Percentiles rank a stretch among this genome's conserved stretches.
Evolutionary conservation across 2,329 filamentous ascomycete species (phyloP).

Genomic region (Cytospora piceae): DNA sequence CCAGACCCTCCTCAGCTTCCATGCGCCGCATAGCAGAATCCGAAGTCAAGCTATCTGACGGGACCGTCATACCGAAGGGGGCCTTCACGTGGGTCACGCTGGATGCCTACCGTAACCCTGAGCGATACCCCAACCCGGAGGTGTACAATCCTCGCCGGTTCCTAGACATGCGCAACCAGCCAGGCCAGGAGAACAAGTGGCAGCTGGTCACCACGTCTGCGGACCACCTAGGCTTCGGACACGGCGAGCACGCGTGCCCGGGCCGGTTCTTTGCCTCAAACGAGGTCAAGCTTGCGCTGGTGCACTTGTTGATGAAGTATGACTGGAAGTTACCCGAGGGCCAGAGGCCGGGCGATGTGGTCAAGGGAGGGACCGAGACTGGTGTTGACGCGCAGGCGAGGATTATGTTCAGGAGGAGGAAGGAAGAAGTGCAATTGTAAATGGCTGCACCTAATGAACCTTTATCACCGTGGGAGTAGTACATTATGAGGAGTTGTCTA

Average conservation of each 20-base stretch:
- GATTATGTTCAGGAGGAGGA: conserved; percentile 15
- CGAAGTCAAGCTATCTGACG: conserved; percentile 33
- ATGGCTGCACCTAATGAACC: too few relatives aligned
- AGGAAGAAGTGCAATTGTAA: conserved; percentile 12
- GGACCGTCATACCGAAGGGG: conserved; percentile 34
- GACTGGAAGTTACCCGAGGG: conserved; percentile 30
- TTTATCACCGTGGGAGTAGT: too few relatives aligned
- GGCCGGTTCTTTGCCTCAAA: conserved; percentile 42
- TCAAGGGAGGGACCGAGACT: conserved; percentile 9
- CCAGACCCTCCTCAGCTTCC: conserved; percentile 17
- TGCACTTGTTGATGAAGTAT: conserved; percentile 25
- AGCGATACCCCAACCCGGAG: conserved; percentile 35
- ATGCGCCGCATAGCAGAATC: conserved; percentile 31
- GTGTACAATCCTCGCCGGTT: conserved; percentile 39
- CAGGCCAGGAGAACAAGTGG: conserved; percentile 28
- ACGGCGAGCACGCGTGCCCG: conserved; percentile 41
- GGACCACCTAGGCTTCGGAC: conserved; percentile 36
- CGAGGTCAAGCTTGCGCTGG: conserved; percentile 38
- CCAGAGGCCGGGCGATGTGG: conserved; percentile 8
- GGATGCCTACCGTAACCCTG: conserved; percentile 30
- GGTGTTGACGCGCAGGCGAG: conserved; percentile 11
- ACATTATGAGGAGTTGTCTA: too few relatives aligned
- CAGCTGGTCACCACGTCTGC: conserved; percentile 20
- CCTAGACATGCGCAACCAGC: conserved; percentile 35
- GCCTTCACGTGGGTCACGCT: conserved; percentile 30